Conservation (phyloP, 2,329 filamentous ascomycete species). For the Alternaria sp. region DNA sequence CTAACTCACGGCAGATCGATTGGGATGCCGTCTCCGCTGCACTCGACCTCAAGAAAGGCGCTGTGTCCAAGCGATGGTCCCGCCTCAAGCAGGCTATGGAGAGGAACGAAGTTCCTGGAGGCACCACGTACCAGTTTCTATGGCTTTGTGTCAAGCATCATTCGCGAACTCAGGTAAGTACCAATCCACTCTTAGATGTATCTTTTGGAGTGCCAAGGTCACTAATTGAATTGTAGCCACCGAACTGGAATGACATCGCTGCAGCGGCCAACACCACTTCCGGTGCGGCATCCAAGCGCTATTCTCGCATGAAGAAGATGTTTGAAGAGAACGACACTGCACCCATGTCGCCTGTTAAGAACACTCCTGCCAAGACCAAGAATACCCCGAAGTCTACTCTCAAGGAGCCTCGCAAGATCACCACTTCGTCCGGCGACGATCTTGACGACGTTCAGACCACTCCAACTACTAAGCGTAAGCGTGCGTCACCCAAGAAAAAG, state of each 20-base stretch:
- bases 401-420: constrained; percentile 15
- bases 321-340: constrained; percentile 33
- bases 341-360: constrained; percentile 9
- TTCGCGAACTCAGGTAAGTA: constrained; percentile 33
- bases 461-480: constrained; percentile 35
- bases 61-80: constrained; percentile 45
- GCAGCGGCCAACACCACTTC: constrained; percentile 37
- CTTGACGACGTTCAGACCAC: not conserved
- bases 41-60: constrained; percentile 39
- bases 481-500: constrained; percentile 19
- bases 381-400: constrained; percentile 8
- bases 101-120: constrained; percentile 25
- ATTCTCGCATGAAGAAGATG: constrained; percentile 43
- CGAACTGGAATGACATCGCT: constrained; percentile 45
- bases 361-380: constrained; percentile 9
- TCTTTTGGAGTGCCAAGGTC: not conserved
- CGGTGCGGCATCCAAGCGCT: constrained; percentile 47
- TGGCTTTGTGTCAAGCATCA: constrained; percentile 45
- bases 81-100: constrained; percentile 43
- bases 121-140: constrained; percentile 34
- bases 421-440: constrained; percentile 2
- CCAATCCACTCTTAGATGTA: not conserved
- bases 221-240: constrained; percentile 14
- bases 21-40: constrained; percentile 36
- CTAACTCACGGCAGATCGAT: constrained; percentile 41